phyloP scores from a whole-genome alignment of 1,284 basidiomycete genomes.

The Ceratobasidium sp. region DNA sequence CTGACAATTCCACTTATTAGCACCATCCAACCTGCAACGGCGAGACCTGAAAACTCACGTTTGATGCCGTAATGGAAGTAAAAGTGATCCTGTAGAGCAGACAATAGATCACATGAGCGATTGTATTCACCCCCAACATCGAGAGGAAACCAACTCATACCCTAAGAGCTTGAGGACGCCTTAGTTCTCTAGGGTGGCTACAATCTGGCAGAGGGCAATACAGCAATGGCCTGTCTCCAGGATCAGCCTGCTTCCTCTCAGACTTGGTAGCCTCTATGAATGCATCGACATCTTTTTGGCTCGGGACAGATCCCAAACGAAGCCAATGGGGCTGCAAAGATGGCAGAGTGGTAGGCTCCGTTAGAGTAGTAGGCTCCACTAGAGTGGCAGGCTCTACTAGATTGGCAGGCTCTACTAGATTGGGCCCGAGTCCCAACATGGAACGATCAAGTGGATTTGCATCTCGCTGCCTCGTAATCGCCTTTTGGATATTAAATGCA shows the following conservation, averaged over 20 bases:
- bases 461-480: too few relatives aligned
- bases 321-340: background rate
- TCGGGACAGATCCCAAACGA: background rate
- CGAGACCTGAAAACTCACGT: background rate
- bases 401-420: too few relatives aligned
- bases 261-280: background rate
- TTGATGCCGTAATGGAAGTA: conserved; percentile 16
- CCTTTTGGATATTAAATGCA: too few relatives aligned
- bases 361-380: too few relatives aligned
- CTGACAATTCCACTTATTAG: background rate
- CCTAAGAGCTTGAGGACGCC: conserved; percentile 24
- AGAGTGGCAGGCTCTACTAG: too few relatives aligned
- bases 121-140: too few relatives aligned
- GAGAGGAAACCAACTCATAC: background rate
- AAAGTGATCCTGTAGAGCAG: conserved; percentile 26
- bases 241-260: background rate
- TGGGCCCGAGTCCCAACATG: too few relatives aligned
- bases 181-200: background rate
- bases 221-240: background rate
- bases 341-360: too few relatives aligned
- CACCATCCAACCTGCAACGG: background rate
- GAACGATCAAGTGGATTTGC: too few relatives aligned
- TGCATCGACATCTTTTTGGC: background rate
- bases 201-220: conserved; percentile 12
- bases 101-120: too few relatives aligned